Base-by-base conservation (phyloP, 768 basidiomycete genomes). In the Naganishia vishniacii region DNA sequence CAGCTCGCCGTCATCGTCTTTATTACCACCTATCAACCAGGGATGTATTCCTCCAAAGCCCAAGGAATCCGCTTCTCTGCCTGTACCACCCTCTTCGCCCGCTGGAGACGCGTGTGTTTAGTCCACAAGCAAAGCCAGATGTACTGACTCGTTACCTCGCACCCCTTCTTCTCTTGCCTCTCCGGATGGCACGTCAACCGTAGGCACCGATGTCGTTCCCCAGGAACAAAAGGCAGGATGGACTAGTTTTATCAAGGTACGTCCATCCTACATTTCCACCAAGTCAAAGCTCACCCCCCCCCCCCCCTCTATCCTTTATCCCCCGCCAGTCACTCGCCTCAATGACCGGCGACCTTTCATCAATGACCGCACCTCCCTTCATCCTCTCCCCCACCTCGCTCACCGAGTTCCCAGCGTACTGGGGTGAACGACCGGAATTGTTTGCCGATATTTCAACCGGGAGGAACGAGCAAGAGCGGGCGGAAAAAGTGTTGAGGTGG, bases 401-500 rank as follows among this genome's bases (percentile, higher is more conserved):
- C 56, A 93, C 91, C 0, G 91, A 93, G 77, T 95, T 89, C 74
- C 90, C 91, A 66, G 92, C 92, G 0, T 95, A 98, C 78, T 98
- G 94, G 94, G 90, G 91, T 73, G 94, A 98, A 76, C 88, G 89
- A 56, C 91, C 91, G 28, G 86, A 86, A 60, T 80, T 91, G 60
- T 97, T 99, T 72, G 85, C 91, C 3, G 84, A 84, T 23, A 97
- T 97, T 74, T 84, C 86, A 20, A 85, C 86, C 69, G 90, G 86
- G 4, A 81, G 81, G 73, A 84, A 83, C 13, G 83, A 85, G 31
- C 86, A 92, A 75, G 84, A 85, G 1, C 82, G 92, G 53, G 82
- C 85, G 2, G 80, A 89, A 58, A 83, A 85, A 6, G 90, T 97
- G n/a, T 81, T 97, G 47, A 84, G 83, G 71, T 99, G 94, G 94